phyloP scores from a whole-genome alignment of 768 basidiomycete genomes.

The Lentinula detonsa region DNA sequence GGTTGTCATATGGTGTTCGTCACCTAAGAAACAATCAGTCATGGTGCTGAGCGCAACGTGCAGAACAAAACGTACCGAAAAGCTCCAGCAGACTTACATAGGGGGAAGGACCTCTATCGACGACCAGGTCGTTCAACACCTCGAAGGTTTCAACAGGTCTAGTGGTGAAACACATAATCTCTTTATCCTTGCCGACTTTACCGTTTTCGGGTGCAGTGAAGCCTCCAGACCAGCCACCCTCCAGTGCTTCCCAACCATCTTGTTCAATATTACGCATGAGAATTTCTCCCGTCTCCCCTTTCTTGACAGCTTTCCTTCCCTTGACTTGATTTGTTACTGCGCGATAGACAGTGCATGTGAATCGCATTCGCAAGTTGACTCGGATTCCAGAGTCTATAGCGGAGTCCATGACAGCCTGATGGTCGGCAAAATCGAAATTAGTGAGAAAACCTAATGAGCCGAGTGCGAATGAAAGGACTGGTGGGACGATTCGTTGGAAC shows the following conservation, averaged over 20 bases:
- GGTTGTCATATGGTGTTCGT: conserved; percentile 98
- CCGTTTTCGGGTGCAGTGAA: conserved; percentile 36
- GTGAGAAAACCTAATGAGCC: conserved; percentile 97
- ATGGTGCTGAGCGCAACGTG: not conserved
- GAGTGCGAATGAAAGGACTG: conserved; percentile 93
- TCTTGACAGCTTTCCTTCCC: conserved; percentile 80
- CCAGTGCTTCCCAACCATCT: conserved; percentile 94
- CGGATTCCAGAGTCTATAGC: conserved; percentile 90
- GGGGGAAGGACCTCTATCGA: conserved; percentile 96
- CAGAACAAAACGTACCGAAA: conserved; percentile 62
- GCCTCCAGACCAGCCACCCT: conserved; percentile 61
- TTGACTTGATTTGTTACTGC: conserved; percentile 72
- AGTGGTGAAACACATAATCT: conserved; percentile 98
- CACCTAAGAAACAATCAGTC: conserved; percentile 47
- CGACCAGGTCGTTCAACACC: conserved; percentile 93
- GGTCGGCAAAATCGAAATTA: conserved; percentile 90
- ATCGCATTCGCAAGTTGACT: conserved; percentile 97
- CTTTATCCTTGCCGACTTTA: conserved; percentile 72
- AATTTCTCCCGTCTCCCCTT: conserved; percentile 91
- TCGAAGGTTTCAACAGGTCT: conserved; percentile 95
- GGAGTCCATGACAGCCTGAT: conserved; percentile 80
- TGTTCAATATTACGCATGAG: conserved; percentile 91
- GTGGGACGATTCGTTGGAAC: conserved; percentile 98
- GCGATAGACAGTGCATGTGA: conserved; percentile 97
- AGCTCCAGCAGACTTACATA: conserved; percentile 94